These are phyloP conservation scores for Lentithecium fluviatile DNA, from an alignment of 495 filamentous ascomycete genomes.

Conservation along the genomic window DNA sequence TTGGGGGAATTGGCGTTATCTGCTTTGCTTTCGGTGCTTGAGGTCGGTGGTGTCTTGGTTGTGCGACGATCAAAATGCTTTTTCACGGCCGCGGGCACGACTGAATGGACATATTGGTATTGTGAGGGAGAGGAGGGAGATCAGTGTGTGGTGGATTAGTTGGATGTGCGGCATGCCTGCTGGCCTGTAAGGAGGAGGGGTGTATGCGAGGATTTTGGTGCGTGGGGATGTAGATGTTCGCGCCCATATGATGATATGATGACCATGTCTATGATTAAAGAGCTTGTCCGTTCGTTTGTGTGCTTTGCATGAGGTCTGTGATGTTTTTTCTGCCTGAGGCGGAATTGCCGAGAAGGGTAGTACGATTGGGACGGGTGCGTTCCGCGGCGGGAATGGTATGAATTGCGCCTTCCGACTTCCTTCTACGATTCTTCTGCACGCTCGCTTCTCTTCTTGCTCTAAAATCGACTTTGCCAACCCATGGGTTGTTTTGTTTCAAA, in stretches of 20 bases:
- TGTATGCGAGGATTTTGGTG: background rate
- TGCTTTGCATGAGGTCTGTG: background rate
- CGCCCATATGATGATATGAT: conserved; percentile 1
- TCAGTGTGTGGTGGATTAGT: background rate
- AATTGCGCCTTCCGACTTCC: no score
- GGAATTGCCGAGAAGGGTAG: no score
- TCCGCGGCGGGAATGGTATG: no score
- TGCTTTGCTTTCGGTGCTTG: background rate
- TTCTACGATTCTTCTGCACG: no score
- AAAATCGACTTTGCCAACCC: no score
- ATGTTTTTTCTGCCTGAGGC: no score
- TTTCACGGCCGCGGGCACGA: background rate
- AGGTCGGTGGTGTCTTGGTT: background rate
- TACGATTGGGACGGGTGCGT: no score
- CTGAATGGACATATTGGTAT: background rate
- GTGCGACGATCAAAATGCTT: background rate
- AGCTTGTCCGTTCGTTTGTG: background rate
- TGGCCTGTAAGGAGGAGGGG: background rate
- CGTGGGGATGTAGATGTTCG: background rate
- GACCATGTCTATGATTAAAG: background rate
- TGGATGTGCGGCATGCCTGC: background rate
- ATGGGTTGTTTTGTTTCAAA: no score
- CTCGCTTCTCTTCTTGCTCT: no score
- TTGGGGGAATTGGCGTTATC: background rate
- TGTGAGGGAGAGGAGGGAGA: no score